Conservation (phyloP, 495 filamentous ascomycete species). For the Schizothecium vesticola region DNA sequence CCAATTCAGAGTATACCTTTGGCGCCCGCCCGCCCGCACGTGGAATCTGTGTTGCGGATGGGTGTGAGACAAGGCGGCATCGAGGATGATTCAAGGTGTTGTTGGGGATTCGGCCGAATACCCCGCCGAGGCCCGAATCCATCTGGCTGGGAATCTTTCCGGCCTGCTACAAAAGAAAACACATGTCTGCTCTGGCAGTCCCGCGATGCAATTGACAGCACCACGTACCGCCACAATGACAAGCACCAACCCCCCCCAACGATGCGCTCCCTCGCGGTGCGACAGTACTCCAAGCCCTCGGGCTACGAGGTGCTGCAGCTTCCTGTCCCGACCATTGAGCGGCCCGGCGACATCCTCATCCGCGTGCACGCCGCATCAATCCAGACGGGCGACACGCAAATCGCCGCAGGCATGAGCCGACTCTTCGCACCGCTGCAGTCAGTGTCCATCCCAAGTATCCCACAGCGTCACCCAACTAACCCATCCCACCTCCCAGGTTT, state of each 20-base stretch:
- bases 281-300: slow-evolving; percentile 36
- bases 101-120: neutral
- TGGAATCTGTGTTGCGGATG: too few species aligned
- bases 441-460: slow-evolving; percentile 7
- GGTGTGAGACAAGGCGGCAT: too few species aligned
- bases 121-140: neutral
- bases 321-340: slow-evolving; percentile 36
- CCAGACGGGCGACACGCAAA: slow-evolving; percentile 47
- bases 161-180: neutral
- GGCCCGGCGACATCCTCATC: slow-evolving; percentile 45
- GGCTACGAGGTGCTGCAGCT: slow-evolving; percentile 41
- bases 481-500: slow-evolving; percentile 6
- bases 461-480: neutral
- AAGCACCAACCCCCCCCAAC: slow-evolving; percentile 6
- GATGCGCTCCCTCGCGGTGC: slow-evolving; percentile 46
- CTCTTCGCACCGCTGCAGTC: slow-evolving; percentile 9
- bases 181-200: neutral
- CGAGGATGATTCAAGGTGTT: too few species aligned
- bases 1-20: neutral
- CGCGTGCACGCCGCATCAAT: slow-evolving; percentile 46
- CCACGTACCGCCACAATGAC: neutral
- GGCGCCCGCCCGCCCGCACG: neutral
- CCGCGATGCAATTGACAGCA: neutral
- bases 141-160: neutral
- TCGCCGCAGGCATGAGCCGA: slow-evolving; percentile 28